Evolutionary conservation across 164 flowering plant genomes (phyloP).

Genomic region (Chimonanthus praecox): DNA sequence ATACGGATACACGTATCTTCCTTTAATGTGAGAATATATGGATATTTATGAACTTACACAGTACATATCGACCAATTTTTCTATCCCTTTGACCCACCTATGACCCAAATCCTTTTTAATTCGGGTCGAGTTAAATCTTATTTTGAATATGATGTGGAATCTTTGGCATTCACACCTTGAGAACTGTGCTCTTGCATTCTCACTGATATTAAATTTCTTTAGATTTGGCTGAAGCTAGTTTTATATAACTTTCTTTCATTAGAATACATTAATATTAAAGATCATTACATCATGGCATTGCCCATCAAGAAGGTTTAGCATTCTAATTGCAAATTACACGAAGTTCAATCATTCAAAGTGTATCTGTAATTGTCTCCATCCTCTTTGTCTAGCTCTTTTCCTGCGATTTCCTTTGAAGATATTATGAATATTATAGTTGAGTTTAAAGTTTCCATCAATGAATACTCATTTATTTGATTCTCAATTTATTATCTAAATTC

Average conservation of each 20-base stretch:
- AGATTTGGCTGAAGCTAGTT: neutral
- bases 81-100: too few relatives aligned
- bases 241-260: neutral
- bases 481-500: neutral
- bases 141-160: neutral
- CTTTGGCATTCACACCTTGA: neutral
- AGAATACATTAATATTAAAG: too few relatives aligned
- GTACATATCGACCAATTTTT: too few relatives aligned
- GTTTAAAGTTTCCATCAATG: too few relatives aligned
- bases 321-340: too few relatives aligned
- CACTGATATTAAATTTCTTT: neutral
- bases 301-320: neutral
- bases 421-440: too few relatives aligned
- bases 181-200: neutral
- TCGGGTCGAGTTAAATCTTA: too few relatives aligned
- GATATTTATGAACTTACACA: too few relatives aligned
- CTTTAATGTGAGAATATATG: too few relatives aligned
- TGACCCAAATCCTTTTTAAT: too few relatives aligned
- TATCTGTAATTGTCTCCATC: neutral
- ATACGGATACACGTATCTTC: too few relatives aligned
- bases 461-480: too few relatives aligned
- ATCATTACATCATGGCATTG: neutral
- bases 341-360: neutral
- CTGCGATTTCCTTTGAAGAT: neutral
- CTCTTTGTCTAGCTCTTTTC: neutral